phyloP scores from a whole-genome alignment of 1,139 yeast genomes.

The Eremothecium gossypii region DNA sequence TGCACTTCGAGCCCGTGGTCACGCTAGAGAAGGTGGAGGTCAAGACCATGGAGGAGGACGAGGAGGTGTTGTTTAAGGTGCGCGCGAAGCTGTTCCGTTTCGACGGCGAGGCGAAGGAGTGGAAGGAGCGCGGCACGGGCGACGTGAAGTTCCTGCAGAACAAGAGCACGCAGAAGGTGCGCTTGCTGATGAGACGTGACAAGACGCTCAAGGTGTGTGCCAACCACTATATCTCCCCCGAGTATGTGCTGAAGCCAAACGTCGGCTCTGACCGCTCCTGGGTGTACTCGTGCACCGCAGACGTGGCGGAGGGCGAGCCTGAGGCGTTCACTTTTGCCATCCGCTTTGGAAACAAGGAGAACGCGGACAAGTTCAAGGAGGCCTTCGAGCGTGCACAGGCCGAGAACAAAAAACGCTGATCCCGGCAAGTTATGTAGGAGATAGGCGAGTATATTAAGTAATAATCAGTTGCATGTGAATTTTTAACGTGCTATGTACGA shows the following conservation, averaged over 20 bases:
- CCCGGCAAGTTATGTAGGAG: background rate
- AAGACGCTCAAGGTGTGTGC: slow-evolving; percentile 97
- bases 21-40: slow-evolving; percentile 93
- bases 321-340: slow-evolving; percentile 96
- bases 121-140: slow-evolving; percentile 99
- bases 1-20: slow-evolving; percentile 93
- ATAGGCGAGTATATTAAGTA: too few relatives aligned
- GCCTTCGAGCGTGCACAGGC: slow-evolving; percentile 78
- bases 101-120: slow-evolving; percentile 74
- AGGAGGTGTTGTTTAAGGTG: slow-evolving; percentile 77
- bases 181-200: slow-evolving; percentile 97
- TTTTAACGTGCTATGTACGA: too few relatives aligned
- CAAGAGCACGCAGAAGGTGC: slow-evolving; percentile 66
- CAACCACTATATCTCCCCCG: slow-evolving; percentile 83
- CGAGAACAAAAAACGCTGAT: slow-evolving; percentile 37
- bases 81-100: slow-evolving; percentile 93
- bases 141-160: slow-evolving; percentile 93
- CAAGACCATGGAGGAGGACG: slow-evolving; percentile 94
- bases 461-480: too few relatives aligned
- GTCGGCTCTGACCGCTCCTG: slow-evolving; percentile 97
- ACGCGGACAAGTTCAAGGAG: slow-evolving; percentile 92
- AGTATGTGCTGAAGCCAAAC: slow-evolving; percentile 79
- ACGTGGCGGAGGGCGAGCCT: slow-evolving; percentile 89
- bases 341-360: slow-evolving; percentile 94
- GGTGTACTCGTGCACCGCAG: slow-evolving; percentile 95